Evolutionary conservation across 257 asterid species (phyloP).

Genomic region (Ilex asprella): DNA sequence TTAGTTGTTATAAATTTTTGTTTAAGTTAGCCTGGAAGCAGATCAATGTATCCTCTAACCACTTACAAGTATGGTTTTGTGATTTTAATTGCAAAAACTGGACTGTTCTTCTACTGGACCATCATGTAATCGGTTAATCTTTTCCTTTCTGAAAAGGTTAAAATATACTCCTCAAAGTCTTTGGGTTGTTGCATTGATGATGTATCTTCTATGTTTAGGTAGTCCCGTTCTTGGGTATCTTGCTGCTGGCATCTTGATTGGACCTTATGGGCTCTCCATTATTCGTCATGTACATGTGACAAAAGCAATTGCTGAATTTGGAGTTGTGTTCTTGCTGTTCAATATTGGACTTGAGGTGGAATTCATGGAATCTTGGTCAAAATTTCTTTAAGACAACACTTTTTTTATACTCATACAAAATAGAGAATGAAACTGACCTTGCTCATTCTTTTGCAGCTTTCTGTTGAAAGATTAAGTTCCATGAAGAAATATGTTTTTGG

Average conservation of each 20-base stretch:
- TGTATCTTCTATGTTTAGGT: conserved; percentile 41
- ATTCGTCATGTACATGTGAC: conserved; percentile 97
- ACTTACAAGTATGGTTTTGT: too few species aligned
- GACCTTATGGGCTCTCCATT: conserved; percentile 97
- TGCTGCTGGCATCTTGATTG: conserved; percentile 98
- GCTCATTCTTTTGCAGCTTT: conserved; percentile 55
- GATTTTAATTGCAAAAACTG: too few species aligned
- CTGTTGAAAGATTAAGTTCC: conserved; percentile 97
- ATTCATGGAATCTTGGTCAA: neutral
- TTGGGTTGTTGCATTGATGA: conserved; percentile 1
- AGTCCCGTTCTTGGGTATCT: conserved; percentile 99
- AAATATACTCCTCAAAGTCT: neutral
- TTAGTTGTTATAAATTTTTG: neutral
- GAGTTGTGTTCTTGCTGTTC: conserved; percentile 96
- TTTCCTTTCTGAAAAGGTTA: neutral
- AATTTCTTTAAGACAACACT: neutral
- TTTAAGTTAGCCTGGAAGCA: neutral
- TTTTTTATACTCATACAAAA: neutral
- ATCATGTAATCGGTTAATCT: neutral
- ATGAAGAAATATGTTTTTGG: conserved; percentile 99
- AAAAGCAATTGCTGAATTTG: conserved; percentile 97
- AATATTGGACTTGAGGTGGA: conserved; percentile 98
- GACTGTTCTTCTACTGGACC: too few species aligned
- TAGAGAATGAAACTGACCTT: conserved; percentile 12
- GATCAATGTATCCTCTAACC: too few species aligned